These are phyloP conservation scores for Cornus kousa DNA, from an alignment of 148 eudicot genomes.

Conservation along the genomic window DNA sequence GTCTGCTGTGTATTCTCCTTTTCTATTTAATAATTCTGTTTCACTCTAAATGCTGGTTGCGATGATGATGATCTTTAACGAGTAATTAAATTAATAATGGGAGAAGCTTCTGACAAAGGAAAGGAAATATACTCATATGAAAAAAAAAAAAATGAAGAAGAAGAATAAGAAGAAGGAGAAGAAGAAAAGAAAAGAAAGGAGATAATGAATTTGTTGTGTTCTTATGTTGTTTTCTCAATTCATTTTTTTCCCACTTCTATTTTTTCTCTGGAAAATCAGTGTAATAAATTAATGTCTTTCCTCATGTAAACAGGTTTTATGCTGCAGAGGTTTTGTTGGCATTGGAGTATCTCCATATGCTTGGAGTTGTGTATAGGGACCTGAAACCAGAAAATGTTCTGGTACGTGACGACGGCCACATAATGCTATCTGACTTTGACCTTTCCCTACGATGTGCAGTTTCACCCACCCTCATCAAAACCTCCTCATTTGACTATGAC, in stretches of 20 bases:
- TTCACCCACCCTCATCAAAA: constrained; percentile 68
- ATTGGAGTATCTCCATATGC: constrained; percentile 89
- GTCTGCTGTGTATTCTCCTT: not conserved
- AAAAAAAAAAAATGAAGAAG: too few species aligned
- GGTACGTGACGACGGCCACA: constrained; percentile 88
- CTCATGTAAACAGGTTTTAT: constrained; percentile 53
- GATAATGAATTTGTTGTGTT: not conserved
- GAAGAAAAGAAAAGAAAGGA: too few species aligned
- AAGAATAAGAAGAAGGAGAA: too few species aligned
- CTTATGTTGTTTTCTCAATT: not conserved
- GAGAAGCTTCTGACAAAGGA: not conserved
- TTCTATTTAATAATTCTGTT: not conserved
- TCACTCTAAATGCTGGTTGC: not conserved
- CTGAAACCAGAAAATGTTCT: constrained; percentile 83
- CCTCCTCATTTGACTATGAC: constrained; percentile 31
- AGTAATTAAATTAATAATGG: not conserved
- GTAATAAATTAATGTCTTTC: constrained; percentile 3
- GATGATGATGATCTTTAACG: not conserved
- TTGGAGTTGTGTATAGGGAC: constrained; percentile 82
- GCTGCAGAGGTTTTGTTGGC: constrained; percentile 86
- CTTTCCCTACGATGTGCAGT: constrained; percentile 71
- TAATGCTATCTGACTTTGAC: constrained; percentile 88
- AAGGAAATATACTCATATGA: not conserved
- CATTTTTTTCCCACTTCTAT: not conserved
- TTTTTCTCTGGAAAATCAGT: not conserved